Base-by-base conservation (phyloP, 371 early-diverging fungal genomes). In the Homolaphlyctis polyrhiza region DNA sequence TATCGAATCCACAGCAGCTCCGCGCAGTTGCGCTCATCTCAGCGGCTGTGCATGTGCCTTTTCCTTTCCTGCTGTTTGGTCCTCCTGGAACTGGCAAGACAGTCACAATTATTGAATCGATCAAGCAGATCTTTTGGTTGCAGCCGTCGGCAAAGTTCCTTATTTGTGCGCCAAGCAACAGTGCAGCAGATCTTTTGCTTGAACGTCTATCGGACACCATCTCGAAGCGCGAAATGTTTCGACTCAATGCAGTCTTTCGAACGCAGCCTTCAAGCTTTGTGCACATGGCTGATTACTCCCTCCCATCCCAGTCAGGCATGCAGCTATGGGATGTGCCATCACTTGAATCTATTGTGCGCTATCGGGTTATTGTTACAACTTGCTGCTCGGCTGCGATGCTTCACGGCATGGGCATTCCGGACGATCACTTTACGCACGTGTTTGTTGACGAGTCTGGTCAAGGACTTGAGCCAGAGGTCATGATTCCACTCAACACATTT, bases 381-480 rank as follows among this genome's bases (percentile, higher is more conserved):
- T 79, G 79, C 61, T 66, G 58, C 23, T 77, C 73, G 51, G 77
- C 80, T 16, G 67, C 66, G 0, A 61, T 78, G 49, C 64, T 82
- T 57, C 43, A 29, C 21, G 6, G 13, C 34, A 16, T 11, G 6
- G 8, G 34, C 2, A 14, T 39, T 2, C 43, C 30, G 8, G 34
- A 25, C 43, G 8, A 2, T 32, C 13, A 32, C 18, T 11, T 23
- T 6, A 68, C 76, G 28, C 84, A 83, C 48, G 48, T 79, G 23
- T 65, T 83, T 52, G 70, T 83, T 36, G 84, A 83, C 70, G 84
- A 83, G 45, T 76, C 77, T 14, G 84, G 76, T 1, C 84, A 83
- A 43, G 79, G 79, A 1, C 62, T 73, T 36, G 84, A 83, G 61
- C 71, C 80, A 0, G 80, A 82, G 47, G 70, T 71, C 4, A 58